Evolutionary conservation across 768 basidiomycete species (phyloP), one percentile per base, ranked within the genome.

Genomic region (Guyanaporus albipodus): DNA sequence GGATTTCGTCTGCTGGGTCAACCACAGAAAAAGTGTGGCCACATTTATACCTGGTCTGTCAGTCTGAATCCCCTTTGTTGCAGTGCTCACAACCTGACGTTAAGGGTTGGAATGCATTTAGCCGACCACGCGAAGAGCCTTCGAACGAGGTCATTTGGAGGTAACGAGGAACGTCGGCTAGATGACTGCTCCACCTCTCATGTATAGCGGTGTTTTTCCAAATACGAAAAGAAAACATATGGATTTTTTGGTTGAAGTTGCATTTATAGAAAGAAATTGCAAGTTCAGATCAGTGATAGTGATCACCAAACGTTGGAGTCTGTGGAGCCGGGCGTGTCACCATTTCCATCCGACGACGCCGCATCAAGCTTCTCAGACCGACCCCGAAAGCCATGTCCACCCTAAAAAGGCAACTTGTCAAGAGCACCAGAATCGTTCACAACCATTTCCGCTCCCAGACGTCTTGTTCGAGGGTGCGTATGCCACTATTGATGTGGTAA

Each of bases 11-110:
- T 59, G 52, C 10, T 3, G 23, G n/a, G n/a, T n/a, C 10, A 22
- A 41, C 36, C 19, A 22, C 35, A 2, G 18, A 8, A 21, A n/a
- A 15, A n/a, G 35, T 38, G n/a, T 48, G 36, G n/a, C 33, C 32
- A 19, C n/a, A 18, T 49, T 64, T 64, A 60, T 52, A 67, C 65
- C 51, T 42, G 41, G 32, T 19, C 48, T 26, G 38, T 4, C n/a
- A n/a, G n/a, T n/a, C n/a, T 22, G 24, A 27, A 17, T 18, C 24
- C 31, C 10, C 17, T 40, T 52, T 44, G 54, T 58, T 42, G 41
- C 9, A 35, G 37, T 32, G n/a, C 8, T 24, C 22, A 21, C 23
- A 31, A 19, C 22, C 42, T 66, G 63, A 64, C 63, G 60, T 67
- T 62, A 67, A 64, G 62, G 63, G 62, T 45, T 15, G 22, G 23